phyloP scores from a whole-genome alignment of 208 protist genomes.

The Acanthamoeba healyi region DNA sequence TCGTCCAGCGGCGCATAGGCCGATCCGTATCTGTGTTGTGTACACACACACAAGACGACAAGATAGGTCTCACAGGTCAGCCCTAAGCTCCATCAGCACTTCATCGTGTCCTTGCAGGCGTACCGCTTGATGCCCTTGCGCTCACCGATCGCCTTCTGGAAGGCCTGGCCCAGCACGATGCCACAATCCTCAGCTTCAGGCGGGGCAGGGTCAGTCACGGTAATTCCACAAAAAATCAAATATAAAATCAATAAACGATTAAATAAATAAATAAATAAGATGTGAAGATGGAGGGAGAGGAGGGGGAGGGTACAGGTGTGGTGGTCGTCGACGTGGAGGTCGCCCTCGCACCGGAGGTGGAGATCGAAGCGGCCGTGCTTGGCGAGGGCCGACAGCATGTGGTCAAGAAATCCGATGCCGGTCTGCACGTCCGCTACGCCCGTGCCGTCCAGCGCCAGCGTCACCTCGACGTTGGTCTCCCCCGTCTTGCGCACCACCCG shows the following conservation, averaged over 20 bases:
- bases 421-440: slow-evolving; percentile 83
- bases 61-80: no score
- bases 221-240: background rate
- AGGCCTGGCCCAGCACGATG: slow-evolving; percentile 85
- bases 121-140: slow-evolving; percentile 84
- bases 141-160: slow-evolving; percentile 86
- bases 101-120: no score
- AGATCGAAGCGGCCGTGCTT: slow-evolving; percentile 89
- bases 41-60: no score
- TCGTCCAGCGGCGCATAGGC: slow-evolving; percentile 90
- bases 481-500: slow-evolving; percentile 82
- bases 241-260: background rate
- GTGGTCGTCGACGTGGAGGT: slow-evolving; percentile 91
- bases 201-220: no score
- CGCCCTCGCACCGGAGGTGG: slow-evolving; percentile 84
- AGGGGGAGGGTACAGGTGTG: slow-evolving; percentile 79
- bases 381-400: slow-evolving; percentile 89
- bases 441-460: slow-evolving; percentile 83
- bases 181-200: slow-evolving; percentile 88
- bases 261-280: background rate
- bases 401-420: slow-evolving; percentile 89
- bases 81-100: no score
- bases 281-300: background rate
- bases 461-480: slow-evolving; percentile 84
- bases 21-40: slow-evolving; percentile 81